These are phyloP conservation scores for Lagerstroemia speciosa DNA, from an alignment of 345 rosid genomes.

Conservation along the genomic window DNA sequence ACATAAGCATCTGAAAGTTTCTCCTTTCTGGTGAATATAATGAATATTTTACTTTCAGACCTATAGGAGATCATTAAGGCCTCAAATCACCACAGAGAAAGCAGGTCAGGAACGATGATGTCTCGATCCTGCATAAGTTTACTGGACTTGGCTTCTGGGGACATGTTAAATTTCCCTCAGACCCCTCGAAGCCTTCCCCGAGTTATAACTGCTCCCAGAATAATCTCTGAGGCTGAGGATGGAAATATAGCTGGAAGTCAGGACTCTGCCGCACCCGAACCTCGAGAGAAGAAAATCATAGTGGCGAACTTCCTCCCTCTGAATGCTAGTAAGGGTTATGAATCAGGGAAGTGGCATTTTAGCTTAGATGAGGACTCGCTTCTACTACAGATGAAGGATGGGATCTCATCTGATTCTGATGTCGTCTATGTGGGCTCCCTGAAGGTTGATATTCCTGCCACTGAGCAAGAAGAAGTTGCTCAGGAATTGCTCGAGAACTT, in stretches of 20 bases:
- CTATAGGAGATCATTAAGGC: background rate
- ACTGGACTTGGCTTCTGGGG: slow-evolving; percentile 51
- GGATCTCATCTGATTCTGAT: slow-evolving; percentile 20
- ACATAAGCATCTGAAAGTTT: too few species aligned
- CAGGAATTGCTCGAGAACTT: slow-evolving; percentile 31
- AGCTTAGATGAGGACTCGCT: slow-evolving; percentile 34
- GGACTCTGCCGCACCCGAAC: slow-evolving; percentile 6
- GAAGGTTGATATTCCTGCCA: slow-evolving; percentile 27
- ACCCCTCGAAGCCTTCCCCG: slow-evolving; percentile 42
- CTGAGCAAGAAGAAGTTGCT: slow-evolving; percentile 36
- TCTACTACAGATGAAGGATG: slow-evolving; percentile 30
- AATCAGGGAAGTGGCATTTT: slow-evolving; percentile 24
- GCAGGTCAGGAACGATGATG: slow-evolving; percentile 26
- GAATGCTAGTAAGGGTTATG: slow-evolving; percentile 22
- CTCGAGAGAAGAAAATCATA: slow-evolving; percentile 22
- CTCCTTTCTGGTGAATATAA: background rate
- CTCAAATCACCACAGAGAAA: background rate
- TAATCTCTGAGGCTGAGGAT: slow-evolving; percentile 38
- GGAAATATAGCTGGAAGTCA: slow-evolving; percentile 11
- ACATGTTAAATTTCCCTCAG: slow-evolving; percentile 42
- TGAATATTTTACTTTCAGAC: background rate
- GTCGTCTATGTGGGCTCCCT: slow-evolving; percentile 37
- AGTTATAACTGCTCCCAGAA: slow-evolving; percentile 50
- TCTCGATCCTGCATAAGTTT: slow-evolving; percentile 58
- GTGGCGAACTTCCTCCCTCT: slow-evolving; percentile 36